phyloP scores from a whole-genome alignment of 352 stramenopile species.

The Phytophthora litchii region DNA sequence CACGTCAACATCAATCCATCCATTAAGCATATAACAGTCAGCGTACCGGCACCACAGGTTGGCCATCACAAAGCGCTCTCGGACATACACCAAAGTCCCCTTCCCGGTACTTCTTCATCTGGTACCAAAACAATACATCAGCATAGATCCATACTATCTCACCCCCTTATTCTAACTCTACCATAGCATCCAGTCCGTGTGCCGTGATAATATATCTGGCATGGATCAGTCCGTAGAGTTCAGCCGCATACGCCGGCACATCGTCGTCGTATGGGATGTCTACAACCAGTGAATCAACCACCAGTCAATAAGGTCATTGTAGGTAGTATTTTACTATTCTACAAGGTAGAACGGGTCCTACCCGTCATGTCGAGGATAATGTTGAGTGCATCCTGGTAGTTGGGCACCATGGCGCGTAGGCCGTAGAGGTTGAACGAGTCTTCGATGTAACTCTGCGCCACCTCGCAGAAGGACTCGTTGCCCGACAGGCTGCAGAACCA shows the following conservation, averaged over 20 bases:
- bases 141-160: not conserved
- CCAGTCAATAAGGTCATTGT: constrained; percentile 2
- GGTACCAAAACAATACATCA: not conserved
- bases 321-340: not conserved
- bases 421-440: constrained; percentile 95
- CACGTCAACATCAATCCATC: constrained; percentile 2
- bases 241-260: constrained; percentile 83
- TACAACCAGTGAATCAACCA: constrained; percentile 33
- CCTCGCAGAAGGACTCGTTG: constrained; percentile 93
- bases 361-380: constrained; percentile 92
- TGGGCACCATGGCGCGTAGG: constrained; percentile 86
- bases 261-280: constrained; percentile 91
- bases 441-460: constrained; percentile 93
- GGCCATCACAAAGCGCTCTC: constrained; percentile 81
- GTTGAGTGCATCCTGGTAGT: constrained; percentile 92
- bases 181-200: constrained; percentile 89
- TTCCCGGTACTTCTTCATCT: constrained; percentile 92
- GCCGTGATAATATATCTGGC: constrained; percentile 91
- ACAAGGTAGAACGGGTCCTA: constrained; percentile 20
- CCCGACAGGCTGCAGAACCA: constrained; percentile 93
- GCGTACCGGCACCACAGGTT: constrained; percentile 83
- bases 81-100: constrained; percentile 89
- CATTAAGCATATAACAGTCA: constrained; percentile 12
- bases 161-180: constrained; percentile 23
- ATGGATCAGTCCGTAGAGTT: constrained; percentile 91